Conservation (phyloP, 2,329 filamentous ascomycete species). For the Ceratocystiopsis minuta region DNA sequence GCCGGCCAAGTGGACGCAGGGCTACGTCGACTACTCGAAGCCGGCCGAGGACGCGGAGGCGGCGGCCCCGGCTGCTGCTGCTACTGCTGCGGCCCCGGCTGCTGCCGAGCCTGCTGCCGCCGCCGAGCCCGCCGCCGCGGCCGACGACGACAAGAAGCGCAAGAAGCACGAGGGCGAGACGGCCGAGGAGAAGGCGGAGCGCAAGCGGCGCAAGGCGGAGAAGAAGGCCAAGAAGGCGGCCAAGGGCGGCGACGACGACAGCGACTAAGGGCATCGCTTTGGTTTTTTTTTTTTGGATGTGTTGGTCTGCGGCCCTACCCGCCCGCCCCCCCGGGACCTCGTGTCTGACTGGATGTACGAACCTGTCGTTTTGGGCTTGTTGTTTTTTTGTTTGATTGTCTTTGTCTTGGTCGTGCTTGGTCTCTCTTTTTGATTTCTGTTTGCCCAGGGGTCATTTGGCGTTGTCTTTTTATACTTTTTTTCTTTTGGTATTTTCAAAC, state of each 20-base stretch:
- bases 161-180: conserved; percentile 68
- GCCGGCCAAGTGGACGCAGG: conserved; percentile 77
- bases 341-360: too few relatives aligned
- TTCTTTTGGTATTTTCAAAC: too few relatives aligned
- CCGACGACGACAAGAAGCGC: conserved; percentile 48
- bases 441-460: too few relatives aligned
- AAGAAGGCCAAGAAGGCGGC: conserved; percentile 15
- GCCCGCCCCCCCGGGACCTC: too few relatives aligned
- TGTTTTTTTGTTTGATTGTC: background rate
- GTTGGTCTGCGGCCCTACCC: too few relatives aligned
- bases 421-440: too few relatives aligned
- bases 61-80: conserved; percentile 19
- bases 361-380: too few relatives aligned
- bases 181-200: conserved; percentile 38
- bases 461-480: too few relatives aligned
- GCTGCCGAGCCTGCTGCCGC: conserved; percentile 13
- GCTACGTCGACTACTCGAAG: conserved; percentile 79
- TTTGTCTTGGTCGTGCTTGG: background rate
- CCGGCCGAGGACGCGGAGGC: conserved; percentile 21
- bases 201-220: conserved; percentile 16
- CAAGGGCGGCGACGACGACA: conserved; percentile 11
- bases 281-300: background rate
- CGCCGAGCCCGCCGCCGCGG: conserved; percentile 18
- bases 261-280: conserved; percentile 2
- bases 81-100: conserved; percentile 10